A percentile compares a stretch with the other conserved stretches of the same genome.
Conservation (phyloP, 371 early-diverging fungal species). For the Paramicrosporidium saccamoebae region DNA sequence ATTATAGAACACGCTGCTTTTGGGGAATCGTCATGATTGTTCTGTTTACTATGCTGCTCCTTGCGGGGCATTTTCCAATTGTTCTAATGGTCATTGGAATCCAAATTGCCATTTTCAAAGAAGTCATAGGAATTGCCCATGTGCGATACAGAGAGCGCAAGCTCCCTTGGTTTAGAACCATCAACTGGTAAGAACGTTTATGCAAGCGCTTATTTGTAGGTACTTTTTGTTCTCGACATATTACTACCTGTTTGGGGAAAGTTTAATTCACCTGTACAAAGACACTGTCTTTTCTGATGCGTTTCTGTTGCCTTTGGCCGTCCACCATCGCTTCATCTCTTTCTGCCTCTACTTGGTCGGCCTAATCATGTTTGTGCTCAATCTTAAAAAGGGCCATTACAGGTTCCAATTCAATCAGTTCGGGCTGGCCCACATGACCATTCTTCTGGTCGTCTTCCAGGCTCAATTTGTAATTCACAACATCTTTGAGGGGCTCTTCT, state of each 20-base stretch:
- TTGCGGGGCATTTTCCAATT: slow-evolving; percentile 36
- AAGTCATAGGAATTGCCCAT: slow-evolving; percentile 58
- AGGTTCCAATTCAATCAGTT: slow-evolving; percentile 71
- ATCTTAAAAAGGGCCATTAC: slow-evolving; percentile 57
- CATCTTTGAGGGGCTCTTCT: slow-evolving; percentile 86
- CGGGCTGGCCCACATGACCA: slow-evolving; percentile 80
- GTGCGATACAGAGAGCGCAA: slow-evolving; percentile 45
- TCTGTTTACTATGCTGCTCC: too few species aligned
- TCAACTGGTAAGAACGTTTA: slow-evolving; percentile 19
- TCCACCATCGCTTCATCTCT: slow-evolving; percentile 73
- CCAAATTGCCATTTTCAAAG: slow-evolving; percentile 41
- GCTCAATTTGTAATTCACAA: slow-evolving; percentile 79
- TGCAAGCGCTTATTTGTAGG: slow-evolving; percentile 6
- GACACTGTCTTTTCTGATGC: slow-evolving; percentile 36
- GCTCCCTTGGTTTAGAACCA: slow-evolving; percentile 59
- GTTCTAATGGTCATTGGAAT: slow-evolving; percentile 46
- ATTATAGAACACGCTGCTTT: too few species aligned
- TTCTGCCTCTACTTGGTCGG: slow-evolving; percentile 51
- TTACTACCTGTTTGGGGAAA: slow-evolving; percentile 75
- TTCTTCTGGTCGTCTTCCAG: slow-evolving; percentile 51
- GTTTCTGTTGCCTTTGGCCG: slow-evolving; percentile 41
- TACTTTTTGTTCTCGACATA: slow-evolving; percentile 49
- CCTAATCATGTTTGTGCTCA: slow-evolving; percentile 68
- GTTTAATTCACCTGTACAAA: slow-evolving; percentile 52
- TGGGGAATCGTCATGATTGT: too few species aligned